Evolutionary conservation across 75 land plant species (phyloP).

Genomic region (Selaginella moellendorffii): DNA sequence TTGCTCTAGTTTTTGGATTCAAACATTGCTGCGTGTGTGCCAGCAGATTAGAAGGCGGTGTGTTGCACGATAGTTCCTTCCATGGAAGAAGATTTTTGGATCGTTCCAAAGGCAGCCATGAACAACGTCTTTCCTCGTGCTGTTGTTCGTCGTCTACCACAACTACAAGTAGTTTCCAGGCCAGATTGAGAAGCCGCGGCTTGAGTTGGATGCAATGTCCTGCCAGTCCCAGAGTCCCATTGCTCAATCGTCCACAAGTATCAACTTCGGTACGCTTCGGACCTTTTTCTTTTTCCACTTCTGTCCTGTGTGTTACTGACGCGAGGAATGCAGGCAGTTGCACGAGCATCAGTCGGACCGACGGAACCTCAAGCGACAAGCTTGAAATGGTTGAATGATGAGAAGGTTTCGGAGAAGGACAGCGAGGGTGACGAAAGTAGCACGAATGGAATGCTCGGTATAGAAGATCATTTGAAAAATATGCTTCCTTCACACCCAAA

Average conservation of each 20-base stretch:
- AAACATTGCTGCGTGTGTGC: not conserved
- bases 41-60: not conserved
- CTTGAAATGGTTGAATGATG: slow-evolving; percentile 56
- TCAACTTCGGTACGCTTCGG: too few species aligned
- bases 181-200: too few species aligned
- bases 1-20: too few species aligned
- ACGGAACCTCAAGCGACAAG: slow-evolving; percentile 79
- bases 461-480: slow-evolving; percentile 43
- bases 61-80: not conserved
- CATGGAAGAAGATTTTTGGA: not conserved
- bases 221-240: too few species aligned
- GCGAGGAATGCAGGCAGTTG: not conserved
- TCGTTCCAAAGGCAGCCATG: too few species aligned
- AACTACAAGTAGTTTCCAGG: too few species aligned
- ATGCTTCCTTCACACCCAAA: slow-evolving; percentile 85
- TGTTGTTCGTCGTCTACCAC: too few species aligned
- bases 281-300: too few species aligned
- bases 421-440: not conserved
- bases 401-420: slow-evolving; percentile 37
- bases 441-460: slow-evolving; percentile 12
- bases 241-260: too few species aligned
- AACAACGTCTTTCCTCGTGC: too few species aligned
- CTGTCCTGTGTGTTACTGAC: too few species aligned
- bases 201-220: too few species aligned
- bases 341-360: not conserved